Evolutionary conservation across 2,329 filamentous ascomycete species (phyloP), one percentile per base, ranked within the genome.

Genomic region (Clarireedia sp.): DNA sequence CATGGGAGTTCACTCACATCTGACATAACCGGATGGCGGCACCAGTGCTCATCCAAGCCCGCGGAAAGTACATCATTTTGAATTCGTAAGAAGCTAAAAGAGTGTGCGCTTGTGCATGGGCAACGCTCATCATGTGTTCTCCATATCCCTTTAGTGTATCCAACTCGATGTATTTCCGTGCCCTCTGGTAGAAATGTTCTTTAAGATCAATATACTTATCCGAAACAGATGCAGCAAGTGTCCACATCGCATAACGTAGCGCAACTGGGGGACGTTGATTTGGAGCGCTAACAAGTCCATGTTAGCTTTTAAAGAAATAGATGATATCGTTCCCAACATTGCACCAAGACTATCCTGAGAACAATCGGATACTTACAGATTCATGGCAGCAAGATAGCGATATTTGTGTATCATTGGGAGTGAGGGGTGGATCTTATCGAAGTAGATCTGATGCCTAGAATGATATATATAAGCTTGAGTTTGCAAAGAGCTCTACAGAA

Each of bases 21-120:
- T 95, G 86, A 50, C 82, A 82, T 53, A 97, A 72, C 50, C 92
- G 81, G n/a, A 86, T 82, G 4, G 87, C 87, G 59, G 88, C 79
- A 21, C 92, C 94, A 2, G 89, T 86, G 63, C 89, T 96, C 74
- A 96, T 83, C 94, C 94, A 97, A 0, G 94, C 94, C 62, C 94
- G 78, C 1, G 94, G 92, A 64, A 97, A 97, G 70, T 90, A 95
- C 89, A 97, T 96, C 79, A 89, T 87, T 73, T 92, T 96, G 76
- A 96, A 97, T 70, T 99, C 94, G 65, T 95, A 96, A 0, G 81
- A 83, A 5, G 85, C 82, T 48, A 95, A 77, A 19, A 97, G 74
- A 24, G 84, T 76, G 78, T 95, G 95, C 1, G 89, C 83, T 69
- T 99, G 94, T 50, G 86, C 88, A 70, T 96, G 89, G 16, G 86